These are phyloP conservation scores for Angophora floribunda DNA, from an alignment of 345 rosid genomes.

Conservation along the genomic window DNA sequence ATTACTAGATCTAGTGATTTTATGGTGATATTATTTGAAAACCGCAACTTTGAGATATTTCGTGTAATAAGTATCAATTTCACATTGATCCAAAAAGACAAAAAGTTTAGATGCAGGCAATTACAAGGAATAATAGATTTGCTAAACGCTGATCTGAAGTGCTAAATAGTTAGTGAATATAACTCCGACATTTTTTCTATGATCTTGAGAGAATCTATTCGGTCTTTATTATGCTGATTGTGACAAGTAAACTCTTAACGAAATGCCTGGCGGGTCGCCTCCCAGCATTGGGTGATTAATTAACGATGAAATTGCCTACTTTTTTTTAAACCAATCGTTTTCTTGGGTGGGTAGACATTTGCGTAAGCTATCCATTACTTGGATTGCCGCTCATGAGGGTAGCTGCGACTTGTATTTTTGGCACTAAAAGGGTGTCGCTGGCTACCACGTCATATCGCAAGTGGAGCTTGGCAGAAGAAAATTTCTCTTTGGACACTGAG, in stretches of 20 bases:
- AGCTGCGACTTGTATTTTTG: not conserved
- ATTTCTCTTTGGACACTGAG: not conserved
- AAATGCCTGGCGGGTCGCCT: not conserved
- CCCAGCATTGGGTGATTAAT: not conserved
- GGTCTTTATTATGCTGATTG: not conserved
- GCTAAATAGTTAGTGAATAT: not conserved
- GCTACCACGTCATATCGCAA: not conserved
- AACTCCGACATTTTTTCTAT: not conserved
- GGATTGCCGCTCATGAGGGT: not conserved
- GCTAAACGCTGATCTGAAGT: not conserved
- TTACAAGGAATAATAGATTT: not conserved
- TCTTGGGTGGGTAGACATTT: not conserved
- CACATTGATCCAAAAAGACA: not conserved
- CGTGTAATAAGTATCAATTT: not conserved
- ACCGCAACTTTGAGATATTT: not conserved
- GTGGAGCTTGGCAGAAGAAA: not conserved
- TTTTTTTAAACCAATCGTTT: not conserved
- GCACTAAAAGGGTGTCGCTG: not conserved
- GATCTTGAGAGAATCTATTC: rapidly evolving
- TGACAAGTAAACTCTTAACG: not conserved
- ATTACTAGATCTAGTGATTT: not conserved
- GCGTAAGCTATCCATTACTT: not conserved
- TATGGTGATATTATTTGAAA: not conserved
- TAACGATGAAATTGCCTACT: not conserved
- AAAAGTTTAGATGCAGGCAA: not conserved